Base-by-base conservation (phyloP, 108 stramenopile species). In the Nitzschia putrida region DNA sequence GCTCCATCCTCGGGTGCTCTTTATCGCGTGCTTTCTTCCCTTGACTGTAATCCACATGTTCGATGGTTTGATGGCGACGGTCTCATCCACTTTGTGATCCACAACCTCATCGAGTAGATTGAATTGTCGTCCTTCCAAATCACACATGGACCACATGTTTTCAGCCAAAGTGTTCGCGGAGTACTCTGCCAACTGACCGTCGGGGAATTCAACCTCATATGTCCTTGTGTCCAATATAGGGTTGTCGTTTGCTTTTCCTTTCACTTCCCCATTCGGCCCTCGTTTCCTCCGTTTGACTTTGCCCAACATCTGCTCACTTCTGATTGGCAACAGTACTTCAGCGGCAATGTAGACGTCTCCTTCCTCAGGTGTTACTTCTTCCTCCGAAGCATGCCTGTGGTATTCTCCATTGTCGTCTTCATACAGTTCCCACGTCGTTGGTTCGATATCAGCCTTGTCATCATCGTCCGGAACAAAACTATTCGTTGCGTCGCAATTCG, bases 141-240 rank as follows among this genome's bases (percentile, higher is more conserved):
- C 84, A 14, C 56, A 65, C 23, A 76, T 68, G 7, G 59, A 18
- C 1, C 64, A 44, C 0, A 88, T 66, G 40, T 80, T 74, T 51
- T 83, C 75, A 12, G 88, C 84, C 13, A 88, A 79, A 8, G 73
- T 29, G 66, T 88, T 88, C 7, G 73, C 82, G 13, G 68, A 54
- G 59, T 79, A 80, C 38, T 74, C 73, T 42, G 67, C 56, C 0
- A 68, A 60, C 25, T n/a, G 22, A 12, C 88, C 85, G 75, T 88
- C 83, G 53, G 74, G 67, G 29, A 84, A 85, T 56, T 75, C 65
- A 14, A 80, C 71, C 6, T 67, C 69, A 63, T 84, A 83, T 0
- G 69, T 38, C 53, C 58, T 50, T 0, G 80, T 77, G 56, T 85
- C 66, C 18, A 88, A 61, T 0, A 65, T 22, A 0, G 79, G 78